These are phyloP conservation scores for Phytopythium oedochilum DNA, from an alignment of 352 stramenopile genomes.

Conservation along the genomic window DNA sequence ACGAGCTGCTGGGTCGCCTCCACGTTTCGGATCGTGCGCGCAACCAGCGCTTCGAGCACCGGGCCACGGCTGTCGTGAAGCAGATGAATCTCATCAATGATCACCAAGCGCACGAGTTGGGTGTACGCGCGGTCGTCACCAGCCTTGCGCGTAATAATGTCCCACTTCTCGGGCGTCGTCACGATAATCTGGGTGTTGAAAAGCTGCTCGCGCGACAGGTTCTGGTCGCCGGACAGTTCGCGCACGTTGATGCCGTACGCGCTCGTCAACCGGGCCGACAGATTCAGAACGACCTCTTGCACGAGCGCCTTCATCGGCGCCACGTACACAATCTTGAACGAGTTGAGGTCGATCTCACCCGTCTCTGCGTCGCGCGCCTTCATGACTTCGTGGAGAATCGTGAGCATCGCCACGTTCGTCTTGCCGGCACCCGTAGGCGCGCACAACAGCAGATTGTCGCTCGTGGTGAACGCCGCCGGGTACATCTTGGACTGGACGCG, in stretches of 20 bases:
- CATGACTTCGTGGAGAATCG: slow-evolving; percentile 98
- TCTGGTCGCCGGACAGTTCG: slow-evolving; percentile 98
- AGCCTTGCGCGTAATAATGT: slow-evolving; percentile 99
- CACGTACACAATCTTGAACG: slow-evolving; percentile 99
- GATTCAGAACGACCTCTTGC: slow-evolving; percentile 99
- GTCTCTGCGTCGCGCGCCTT: slow-evolving; percentile 83
- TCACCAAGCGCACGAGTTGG: slow-evolving; percentile 97
- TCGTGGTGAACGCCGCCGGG: slow-evolving; percentile 86
- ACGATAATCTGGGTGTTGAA: slow-evolving; percentile 99
- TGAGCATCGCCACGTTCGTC: slow-evolving; percentile 98
- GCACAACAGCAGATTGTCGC: slow-evolving; percentile 98
- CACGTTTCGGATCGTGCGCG: slow-evolving; percentile 96
- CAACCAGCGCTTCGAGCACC: slow-evolving; percentile 97
- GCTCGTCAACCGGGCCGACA: slow-evolving; percentile 90
- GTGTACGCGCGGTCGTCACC: slow-evolving; percentile 97
- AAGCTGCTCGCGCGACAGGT: slow-evolving; percentile 96
- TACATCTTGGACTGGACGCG: slow-evolving; percentile 99
- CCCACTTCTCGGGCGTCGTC: slow-evolving; percentile 99
- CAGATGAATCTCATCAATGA: slow-evolving; percentile 99
- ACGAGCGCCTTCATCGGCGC: slow-evolving; percentile 99
- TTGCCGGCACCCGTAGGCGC: slow-evolving; percentile 99
- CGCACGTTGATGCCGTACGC: slow-evolving; percentile 94
- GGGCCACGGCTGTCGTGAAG: slow-evolving; percentile 98
- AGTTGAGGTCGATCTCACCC: slow-evolving; percentile 91
- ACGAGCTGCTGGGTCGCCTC: slow-evolving; percentile 97